Percentiles rank a stretch among this genome's conserved stretches.
These are phyloP conservation scores for Boletellus ananiceps DNA, from an alignment of 768 basidiomycete genomes.

Conservation along the genomic window DNA sequence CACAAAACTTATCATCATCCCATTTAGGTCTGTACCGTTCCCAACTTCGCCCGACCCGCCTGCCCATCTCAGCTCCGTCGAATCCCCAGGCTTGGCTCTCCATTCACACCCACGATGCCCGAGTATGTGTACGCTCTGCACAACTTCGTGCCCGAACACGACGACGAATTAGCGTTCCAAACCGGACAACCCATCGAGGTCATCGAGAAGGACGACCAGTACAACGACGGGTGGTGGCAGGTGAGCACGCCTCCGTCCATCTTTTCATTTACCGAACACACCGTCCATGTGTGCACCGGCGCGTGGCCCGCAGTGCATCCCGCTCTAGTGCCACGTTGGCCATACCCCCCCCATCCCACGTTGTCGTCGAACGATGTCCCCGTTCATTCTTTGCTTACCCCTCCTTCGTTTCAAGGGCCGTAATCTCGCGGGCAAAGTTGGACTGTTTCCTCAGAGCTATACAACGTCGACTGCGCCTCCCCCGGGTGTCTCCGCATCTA, in stretches of 20 bases:
- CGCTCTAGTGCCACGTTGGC: constrained; percentile 4
- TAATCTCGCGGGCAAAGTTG: constrained; percentile 75
- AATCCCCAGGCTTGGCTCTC: background rate
- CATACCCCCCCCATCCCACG: constrained; percentile 11
- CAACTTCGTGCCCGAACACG: constrained; percentile 87
- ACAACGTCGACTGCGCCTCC: constrained; percentile 58
- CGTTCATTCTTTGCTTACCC: constrained; percentile 23
- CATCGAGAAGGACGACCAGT: constrained; percentile 88
- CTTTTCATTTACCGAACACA: constrained; percentile 10
- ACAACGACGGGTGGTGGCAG: constrained; percentile 96
- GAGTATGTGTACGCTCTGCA: constrained; percentile 87
- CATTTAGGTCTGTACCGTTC: background rate
- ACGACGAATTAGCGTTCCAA: constrained; percentile 85
- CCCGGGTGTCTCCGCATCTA: constrained; percentile 21
- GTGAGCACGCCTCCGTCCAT: constrained; percentile 30
- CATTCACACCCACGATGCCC: constrained; percentile 43
- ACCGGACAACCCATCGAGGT: constrained; percentile 88
- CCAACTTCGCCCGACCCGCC: background rate
- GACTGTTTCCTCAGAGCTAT: constrained; percentile 89
- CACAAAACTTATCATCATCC: background rate
- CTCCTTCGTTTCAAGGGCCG: constrained; percentile 55
- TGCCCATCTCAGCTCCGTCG: background rate
- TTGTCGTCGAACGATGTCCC: constrained; percentile 20
- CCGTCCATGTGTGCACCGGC: constrained; percentile 1
- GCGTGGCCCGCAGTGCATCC: constrained; percentile 7